Conservation (phyloP, 768 basidiomycete species). For the Pleurotus citrinopileatus region DNA sequence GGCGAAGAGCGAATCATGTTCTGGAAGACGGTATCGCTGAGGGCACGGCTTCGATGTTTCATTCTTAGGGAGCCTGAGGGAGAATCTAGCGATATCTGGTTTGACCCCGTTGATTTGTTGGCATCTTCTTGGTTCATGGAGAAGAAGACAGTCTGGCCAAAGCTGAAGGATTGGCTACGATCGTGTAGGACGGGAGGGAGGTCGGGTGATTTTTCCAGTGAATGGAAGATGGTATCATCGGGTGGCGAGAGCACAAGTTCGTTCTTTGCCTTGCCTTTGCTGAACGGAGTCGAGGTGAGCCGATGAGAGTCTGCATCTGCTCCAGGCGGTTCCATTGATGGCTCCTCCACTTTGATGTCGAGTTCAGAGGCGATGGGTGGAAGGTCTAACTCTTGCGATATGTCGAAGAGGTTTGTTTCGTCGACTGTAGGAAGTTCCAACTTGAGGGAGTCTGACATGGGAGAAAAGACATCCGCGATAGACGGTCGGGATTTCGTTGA, state of each 20-base stretch:
- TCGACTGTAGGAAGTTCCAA: conserved; percentile 42
- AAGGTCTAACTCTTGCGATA: conserved; percentile 54
- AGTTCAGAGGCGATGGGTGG: conserved; percentile 43
- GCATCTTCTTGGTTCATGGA: conserved; percentile 30
- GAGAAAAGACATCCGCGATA: conserved; percentile 50
- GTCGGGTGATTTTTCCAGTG: conserved; percentile 35
- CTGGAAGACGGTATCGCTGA: conserved; percentile 66
- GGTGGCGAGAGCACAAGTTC: conserved; percentile 14
- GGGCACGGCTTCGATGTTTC: conserved; percentile 47
- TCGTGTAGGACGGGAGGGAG: conserved; percentile 41
- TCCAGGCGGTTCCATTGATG: conserved; percentile 9
- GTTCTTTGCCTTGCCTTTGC: conserved; percentile 36
- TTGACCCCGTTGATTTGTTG: conserved; percentile 25
- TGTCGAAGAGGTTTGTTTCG: conserved; percentile 53
- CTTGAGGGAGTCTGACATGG: conserved; percentile 19
- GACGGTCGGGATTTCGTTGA: conserved; percentile 38
- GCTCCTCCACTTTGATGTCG: conserved; percentile 28
- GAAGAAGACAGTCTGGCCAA: conserved; percentile 62
- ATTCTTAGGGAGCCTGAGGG: conserved; percentile 16
- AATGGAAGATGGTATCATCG: conserved; percentile 47
- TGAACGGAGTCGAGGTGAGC: conserved; percentile 44
- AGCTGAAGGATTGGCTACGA: conserved; percentile 67
- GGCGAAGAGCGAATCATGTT: conserved; percentile 44
- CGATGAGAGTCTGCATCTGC: conserved; percentile 18
- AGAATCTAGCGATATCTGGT: conserved; percentile 22